Evolutionary conservation across 371 early-diverging fungal species (phyloP), one percentile per base, ranked within the genome.

Genomic region (Rhizopus delemar): DNA sequence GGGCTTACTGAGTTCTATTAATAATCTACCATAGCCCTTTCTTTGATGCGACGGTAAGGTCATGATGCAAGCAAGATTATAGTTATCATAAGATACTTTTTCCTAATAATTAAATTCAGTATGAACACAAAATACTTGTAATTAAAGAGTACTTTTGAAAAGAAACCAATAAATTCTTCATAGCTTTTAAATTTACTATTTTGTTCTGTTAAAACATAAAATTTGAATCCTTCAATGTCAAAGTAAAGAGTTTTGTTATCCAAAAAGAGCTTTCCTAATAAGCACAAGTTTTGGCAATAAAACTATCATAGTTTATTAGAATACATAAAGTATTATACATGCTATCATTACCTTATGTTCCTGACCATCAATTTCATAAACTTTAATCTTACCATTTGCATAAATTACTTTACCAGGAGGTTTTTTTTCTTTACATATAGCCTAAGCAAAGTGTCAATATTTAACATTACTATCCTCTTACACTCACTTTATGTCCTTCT

Each of bases 181-280:
- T 56, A 15, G 57, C 75, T 15, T 71, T 57, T 62, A 57, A 49
- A 7, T 70, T 55, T 7, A 65, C 57, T 41, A 57, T 89, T 84
- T 12, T 70, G 78, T 60, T 90, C 86, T n/a, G 91, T 89, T 62
- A 98, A 77, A 5, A 99, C 87, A 74, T 98, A 99, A 61, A 99
- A 99, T 53, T 94, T 80, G 70, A 99, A 99, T 11, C 97, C 96
- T 63, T 98, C 95, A 22, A 98, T 93, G 63, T 99, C 99, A 71
- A 95, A 99, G 63, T 96, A 98, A 12, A 99, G 77, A 2, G 99
- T 99, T 70, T 99, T 99, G 78, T 96, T 96, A 73, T 99, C 99
- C 51, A 99, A 77, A 77, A 99, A 99, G 57, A 93, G 75, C 68
- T 98, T 98, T 9, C 93, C 89, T 43, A 99, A 73, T 33, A 99